Evolutionary conservation across 306 rosid genomes (phyloP).

Genomic region (Potentilla sterilis): DNA sequence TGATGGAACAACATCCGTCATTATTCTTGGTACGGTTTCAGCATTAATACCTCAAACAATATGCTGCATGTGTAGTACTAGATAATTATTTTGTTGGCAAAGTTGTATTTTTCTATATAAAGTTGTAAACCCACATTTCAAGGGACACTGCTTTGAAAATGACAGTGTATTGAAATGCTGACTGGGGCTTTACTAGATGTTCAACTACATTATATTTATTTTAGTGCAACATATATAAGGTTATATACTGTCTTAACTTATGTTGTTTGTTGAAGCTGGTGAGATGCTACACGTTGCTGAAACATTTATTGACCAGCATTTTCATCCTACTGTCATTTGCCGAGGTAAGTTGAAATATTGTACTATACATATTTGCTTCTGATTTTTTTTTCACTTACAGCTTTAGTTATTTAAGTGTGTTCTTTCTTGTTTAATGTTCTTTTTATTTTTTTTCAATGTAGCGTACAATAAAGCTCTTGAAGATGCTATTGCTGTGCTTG

Average conservation of each 20-base stretch:
- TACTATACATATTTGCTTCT: neutral
- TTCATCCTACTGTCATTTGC: constrained; percentile 94
- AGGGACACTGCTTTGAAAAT: neutral
- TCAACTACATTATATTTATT: neutral
- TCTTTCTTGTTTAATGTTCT: neutral
- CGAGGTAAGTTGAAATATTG: constrained; percentile 44
- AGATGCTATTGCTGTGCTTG: constrained; percentile 88
- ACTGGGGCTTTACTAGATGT: neutral
- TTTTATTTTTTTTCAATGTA: constrained; percentile 31
- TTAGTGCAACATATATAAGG: neutral
- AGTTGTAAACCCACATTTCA: too few species aligned
- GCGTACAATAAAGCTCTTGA: constrained; percentile 95
- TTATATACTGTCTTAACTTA: constrained; percentile 8
- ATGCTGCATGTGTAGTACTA: neutral
- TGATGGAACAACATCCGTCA: constrained; percentile 97
- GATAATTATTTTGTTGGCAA: too few species aligned
- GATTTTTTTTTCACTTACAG: neutral
- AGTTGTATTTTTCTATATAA: too few species aligned
- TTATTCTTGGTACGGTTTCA: constrained; percentile 74
- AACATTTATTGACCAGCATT: constrained; percentile 80
- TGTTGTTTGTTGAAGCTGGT: constrained; percentile 62
- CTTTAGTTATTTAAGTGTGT: neutral
- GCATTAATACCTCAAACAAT: neutral
- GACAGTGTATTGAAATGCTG: neutral
- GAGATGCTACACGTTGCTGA: constrained; percentile 99